Conservation (phyloP, 768 basidiomycete species). For the Kondoa malvinella region DNA sequence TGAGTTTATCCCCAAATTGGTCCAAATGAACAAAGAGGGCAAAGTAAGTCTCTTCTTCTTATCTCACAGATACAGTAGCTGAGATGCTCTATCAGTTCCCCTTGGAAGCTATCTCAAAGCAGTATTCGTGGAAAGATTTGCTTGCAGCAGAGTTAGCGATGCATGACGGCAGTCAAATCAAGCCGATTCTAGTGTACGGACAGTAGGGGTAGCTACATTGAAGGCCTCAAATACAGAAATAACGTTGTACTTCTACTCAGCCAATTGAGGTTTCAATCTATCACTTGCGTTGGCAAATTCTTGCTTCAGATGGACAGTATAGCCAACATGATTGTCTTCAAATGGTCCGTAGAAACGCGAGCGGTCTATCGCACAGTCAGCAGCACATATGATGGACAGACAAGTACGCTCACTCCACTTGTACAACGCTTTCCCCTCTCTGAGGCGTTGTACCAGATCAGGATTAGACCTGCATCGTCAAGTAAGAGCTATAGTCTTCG, state of each 20-base stretch:
- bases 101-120: background rate
- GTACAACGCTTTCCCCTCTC: conserved; percentile 4
- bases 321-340: conserved; percentile 27
- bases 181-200: background rate
- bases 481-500: background rate
- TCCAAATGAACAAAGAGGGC: background rate
- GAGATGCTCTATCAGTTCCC: background rate
- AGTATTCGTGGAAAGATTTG: background rate
- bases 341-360: conserved; percentile 29
- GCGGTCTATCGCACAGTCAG: background rate
- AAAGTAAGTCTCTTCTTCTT: background rate
- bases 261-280: conserved; percentile 4
- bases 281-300: conserved; percentile 3
- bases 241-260: background rate
- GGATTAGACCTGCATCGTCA: conserved; percentile 17
- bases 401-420: conserved; percentile 18
- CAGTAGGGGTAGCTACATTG: background rate
- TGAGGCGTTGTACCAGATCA: conserved; percentile 19
- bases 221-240: conserved; percentile 34
- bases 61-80: background rate
- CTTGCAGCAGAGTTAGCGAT: background rate
- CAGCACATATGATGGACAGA: conserved; percentile 5
- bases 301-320: conserved; percentile 25
- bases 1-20: background rate
- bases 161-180: background rate